Evolutionary conservation across 2,329 filamentous ascomycete genomes (phyloP), one percentile per base, ranked within the genome.

Genomic region (Pleomassaria siparia): DNA sequence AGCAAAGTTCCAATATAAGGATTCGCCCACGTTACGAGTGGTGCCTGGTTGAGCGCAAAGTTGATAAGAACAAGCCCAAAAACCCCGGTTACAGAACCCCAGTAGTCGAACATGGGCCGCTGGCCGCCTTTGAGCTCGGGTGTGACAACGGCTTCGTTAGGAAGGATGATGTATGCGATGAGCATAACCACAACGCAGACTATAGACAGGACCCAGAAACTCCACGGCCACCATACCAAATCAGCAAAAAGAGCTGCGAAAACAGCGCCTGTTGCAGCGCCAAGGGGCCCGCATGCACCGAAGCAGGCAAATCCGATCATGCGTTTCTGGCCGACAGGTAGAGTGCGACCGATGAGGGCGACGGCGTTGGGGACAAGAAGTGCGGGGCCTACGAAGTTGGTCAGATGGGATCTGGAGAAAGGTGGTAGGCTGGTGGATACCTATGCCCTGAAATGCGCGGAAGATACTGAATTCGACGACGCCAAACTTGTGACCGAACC

Each of bases 31-130:
- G 80, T 80, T 1, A 75, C 78, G 0, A 82, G 71, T 0, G 81
- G 77, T 0, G 79, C 82, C 58, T 87, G 82, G 50, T 84, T 86
- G 78, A 82, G 85, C 0, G 83, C 80, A 54, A 87, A 81, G 62
- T 85, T 86, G 65, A 87, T 75, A n/a, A 87, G 72, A 0, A 85
- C 71, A 7, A 87, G 69, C 0, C 77, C 77, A 0, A 72, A 67
- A 11, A 86, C 73, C 1, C 83, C 83, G 11, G 72, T 69, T 2
- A 72, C 49, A 5, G 71, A 70, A 13, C 77, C 79, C 25, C 72
- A 56, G 29, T 72, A 60, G 45, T 79, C 76, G 16, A 76, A 62
- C 18, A 62, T 56, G 46, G 58, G 58, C 40, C 44, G 62, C 11
- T 46, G 37, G 8, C 33, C 10, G 26, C 53, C 49, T 39, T 26